Evolutionary conservation across 2,329 filamentous ascomycete species (phyloP).

Genomic region (Phyllosticta capitalensis): DNA sequence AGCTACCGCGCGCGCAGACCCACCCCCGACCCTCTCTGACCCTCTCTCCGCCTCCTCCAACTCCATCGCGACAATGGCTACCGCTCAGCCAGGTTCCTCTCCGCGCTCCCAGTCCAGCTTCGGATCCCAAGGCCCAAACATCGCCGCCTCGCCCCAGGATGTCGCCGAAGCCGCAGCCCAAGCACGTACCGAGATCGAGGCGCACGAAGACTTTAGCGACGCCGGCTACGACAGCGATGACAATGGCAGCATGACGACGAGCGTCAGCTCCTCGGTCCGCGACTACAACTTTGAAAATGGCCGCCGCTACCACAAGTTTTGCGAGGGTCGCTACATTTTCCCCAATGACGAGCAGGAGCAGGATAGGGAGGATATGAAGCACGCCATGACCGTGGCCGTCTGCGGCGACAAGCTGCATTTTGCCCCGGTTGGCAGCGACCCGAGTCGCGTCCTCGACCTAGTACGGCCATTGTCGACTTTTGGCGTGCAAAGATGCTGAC

Average conservation of each 20-base stretch:
- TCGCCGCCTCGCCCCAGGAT: background rate
- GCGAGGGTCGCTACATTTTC: constrained; percentile 25
- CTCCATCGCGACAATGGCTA: background rate
- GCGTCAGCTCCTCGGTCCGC: constrained; percentile 26
- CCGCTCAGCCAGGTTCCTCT: background rate
- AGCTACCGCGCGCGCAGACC: background rate
- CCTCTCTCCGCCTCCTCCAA: background rate
- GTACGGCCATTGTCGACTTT: background rate
- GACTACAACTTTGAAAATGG: constrained; percentile 31
- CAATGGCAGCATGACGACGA: constrained; percentile 17
- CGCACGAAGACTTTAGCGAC: background rate
- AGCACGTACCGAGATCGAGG: constrained; percentile 9
- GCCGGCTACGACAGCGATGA: constrained; percentile 6
- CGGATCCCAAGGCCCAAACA: background rate
- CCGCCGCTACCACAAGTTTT: constrained; percentile 29
- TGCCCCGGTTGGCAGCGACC: constrained; percentile 19
- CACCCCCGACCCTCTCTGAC: background rate
- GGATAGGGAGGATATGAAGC: constrained; percentile 29
- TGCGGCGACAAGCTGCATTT: constrained; percentile 28
- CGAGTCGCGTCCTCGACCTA: constrained; percentile 1
- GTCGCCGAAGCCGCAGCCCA: constrained; percentile 6
- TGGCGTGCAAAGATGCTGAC: background rate
- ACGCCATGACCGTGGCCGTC: constrained; percentile 29
- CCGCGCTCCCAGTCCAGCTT: constrained; percentile 2
- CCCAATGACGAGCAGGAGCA: constrained; percentile 32